Evolutionary conservation across 192 early-diverging fungal species (phyloP).

Genomic region (Backusella macrospora): DNA sequence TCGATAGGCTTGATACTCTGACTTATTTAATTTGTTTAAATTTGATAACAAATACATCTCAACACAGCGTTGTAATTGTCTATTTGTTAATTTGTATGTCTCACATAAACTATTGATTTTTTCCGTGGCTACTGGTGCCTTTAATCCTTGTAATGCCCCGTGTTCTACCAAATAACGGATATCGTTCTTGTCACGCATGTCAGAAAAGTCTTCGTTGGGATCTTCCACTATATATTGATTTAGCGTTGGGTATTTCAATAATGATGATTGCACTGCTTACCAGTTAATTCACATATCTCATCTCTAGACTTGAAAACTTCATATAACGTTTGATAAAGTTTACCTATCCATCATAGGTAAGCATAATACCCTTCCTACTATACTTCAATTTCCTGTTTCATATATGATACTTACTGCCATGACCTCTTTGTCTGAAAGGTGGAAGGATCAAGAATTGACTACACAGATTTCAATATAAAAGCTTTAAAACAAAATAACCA

Average conservation of each 20-base stretch:
- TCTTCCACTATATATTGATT: conserved; percentile 75
- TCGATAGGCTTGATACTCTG: conserved; percentile 60
- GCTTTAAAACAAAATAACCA: no score
- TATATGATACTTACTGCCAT: conserved; percentile 61
- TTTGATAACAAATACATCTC: conserved; percentile 74
- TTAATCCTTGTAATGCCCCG: conserved; percentile 61
- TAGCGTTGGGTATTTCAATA: conserved; percentile 2
- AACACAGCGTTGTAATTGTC: conserved; percentile 80
- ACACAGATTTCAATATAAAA: not conserved
- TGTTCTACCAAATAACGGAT: conserved; percentile 61
- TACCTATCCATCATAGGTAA: conserved; percentile 35
- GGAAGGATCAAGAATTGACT: conserved; percentile 96
- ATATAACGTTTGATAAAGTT: conserved; percentile 69
- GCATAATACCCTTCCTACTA: not conserved
- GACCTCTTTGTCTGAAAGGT: conserved; percentile 81
- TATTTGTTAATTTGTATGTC: conserved; percentile 78
- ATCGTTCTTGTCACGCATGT: conserved; percentile 87
- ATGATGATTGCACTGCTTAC: conserved; percentile 36
- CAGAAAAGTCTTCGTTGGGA: conserved; percentile 86
- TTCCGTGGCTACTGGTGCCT: conserved; percentile 59
- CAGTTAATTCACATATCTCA: conserved; percentile 63
- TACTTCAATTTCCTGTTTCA: not conserved
- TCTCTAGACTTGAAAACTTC: conserved; percentile 44
- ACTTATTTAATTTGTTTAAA: conserved; percentile 57
- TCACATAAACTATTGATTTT: conserved; percentile 51